Percentiles rank a stretch among this genome's conserved stretches.
phyloP scores from a whole-genome alignment of 768 basidiomycete genomes.

The Boletales sp. region DNA sequence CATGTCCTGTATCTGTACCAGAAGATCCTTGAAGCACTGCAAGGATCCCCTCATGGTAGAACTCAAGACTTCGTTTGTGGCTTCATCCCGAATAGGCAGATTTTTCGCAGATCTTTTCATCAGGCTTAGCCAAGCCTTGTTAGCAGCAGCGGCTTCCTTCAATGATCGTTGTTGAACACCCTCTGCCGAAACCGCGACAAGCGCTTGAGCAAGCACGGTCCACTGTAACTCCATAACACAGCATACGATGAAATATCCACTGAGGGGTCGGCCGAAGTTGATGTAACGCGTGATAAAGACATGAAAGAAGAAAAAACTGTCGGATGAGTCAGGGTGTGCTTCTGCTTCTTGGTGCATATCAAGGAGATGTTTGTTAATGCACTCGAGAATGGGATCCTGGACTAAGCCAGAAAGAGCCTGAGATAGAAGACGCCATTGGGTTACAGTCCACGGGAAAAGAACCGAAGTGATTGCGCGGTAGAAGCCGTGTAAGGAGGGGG shows the following conservation, averaged over 20 bases:
- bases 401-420: conserved; percentile 57
- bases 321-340: conserved; percentile 28
- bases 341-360: conserved; percentile 58
- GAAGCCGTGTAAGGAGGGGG: conserved; percentile 81
- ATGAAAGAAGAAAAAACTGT: conserved; percentile 54
- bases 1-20: conserved; percentile 79
- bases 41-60: conserved; percentile 57
- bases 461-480: conserved; percentile 83
- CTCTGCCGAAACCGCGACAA: conserved; percentile 39
- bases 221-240: conserved; percentile 83
- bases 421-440: conserved; percentile 61
- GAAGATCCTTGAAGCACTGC: conserved; percentile 74
- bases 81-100: conserved; percentile 35
- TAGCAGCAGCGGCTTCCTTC: conserved; percentile 78
- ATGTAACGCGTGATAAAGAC: conserved; percentile 76
- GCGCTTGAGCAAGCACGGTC: conserved; percentile 76
- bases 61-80: conserved; percentile 40
- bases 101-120: conserved; percentile 48
- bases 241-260: conserved; percentile 87
- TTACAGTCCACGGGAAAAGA: conserved; percentile 66
- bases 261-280: conserved; percentile 70
- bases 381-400: conserved; percentile 62
- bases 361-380: conserved; percentile 64
- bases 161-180: conserved; percentile 21
- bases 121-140: conserved; percentile 73